A percentile compares a stretch with the other conserved stretches of the same genome.
These are phyloP conservation scores for Pyrenophora teres DNA, from an alignment of 2,329 filamentous ascomycete species.

Conservation along the genomic window DNA sequence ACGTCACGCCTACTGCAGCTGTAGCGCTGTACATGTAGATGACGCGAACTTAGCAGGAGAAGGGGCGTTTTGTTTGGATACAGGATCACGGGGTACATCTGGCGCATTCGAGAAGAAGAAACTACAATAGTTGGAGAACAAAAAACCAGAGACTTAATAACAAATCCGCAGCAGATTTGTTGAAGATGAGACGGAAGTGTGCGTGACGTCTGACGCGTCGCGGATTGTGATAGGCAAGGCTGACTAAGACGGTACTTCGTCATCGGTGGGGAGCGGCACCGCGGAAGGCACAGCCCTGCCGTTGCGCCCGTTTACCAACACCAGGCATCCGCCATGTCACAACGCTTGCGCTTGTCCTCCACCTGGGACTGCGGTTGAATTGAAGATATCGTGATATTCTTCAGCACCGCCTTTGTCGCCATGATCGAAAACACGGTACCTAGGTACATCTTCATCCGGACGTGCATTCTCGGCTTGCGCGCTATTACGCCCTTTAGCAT, in stretches of 20 bases:
- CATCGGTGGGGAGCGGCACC: slow-evolving; percentile 1
- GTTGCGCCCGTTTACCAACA: slow-evolving; percentile 3
- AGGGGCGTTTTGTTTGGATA: too few relatives aligned
- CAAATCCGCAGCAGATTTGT: too few relatives aligned
- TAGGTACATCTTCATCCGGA: slow-evolving; percentile 54
- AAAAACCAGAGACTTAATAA: too few relatives aligned
- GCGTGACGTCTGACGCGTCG: neutral
- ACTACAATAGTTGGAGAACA: too few relatives aligned
- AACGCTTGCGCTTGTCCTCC: neutral
- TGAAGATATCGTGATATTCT: neutral
- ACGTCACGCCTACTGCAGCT: too few relatives aligned
- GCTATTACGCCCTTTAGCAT: slow-evolving; percentile 57
- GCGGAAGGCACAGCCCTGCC: slow-evolving; percentile 1
- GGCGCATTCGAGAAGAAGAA: too few relatives aligned
- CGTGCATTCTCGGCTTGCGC: slow-evolving; percentile 55
- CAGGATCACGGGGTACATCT: too few relatives aligned
- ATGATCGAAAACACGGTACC: slow-evolving; percentile 50
- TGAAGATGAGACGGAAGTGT: too few relatives aligned
- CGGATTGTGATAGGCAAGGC: slow-evolving; percentile 4
- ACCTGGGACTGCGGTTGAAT: neutral
- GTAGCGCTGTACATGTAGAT: too few relatives aligned
- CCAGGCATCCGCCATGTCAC: slow-evolving; percentile 1
- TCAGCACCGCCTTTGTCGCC: neutral
- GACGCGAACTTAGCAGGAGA: too few relatives aligned
- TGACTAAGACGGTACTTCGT: slow-evolving; percentile 12